A percentile compares a stretch with the other conserved stretches of the same genome.
Evolutionary conservation across 352 stramenopile genomes (phyloP).

Genomic region (Pythium sukuiense): DNA sequence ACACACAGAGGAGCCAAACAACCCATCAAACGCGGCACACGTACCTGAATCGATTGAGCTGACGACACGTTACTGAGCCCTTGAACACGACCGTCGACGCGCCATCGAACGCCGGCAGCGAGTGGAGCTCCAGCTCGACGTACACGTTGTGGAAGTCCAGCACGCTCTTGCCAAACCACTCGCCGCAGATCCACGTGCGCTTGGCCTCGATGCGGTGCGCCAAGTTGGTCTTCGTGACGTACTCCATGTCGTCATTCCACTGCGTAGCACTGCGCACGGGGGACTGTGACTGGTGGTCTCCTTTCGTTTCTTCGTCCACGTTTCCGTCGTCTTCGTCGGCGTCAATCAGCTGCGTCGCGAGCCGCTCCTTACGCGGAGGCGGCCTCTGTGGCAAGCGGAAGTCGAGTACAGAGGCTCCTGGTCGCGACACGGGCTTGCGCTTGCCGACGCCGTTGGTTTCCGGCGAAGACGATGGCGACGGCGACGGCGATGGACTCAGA

Average conservation of each 20-base stretch:
- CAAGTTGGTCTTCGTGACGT: neutral
- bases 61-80: constrained; percentile 18
- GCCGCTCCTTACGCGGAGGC: neutral
- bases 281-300: neutral
- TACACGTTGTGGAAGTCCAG: constrained; percentile 27
- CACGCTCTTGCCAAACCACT: constrained; percentile 27
- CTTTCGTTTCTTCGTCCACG: constrained; percentile 22
- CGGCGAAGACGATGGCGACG: neutral
- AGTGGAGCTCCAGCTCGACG: constrained; percentile 15
- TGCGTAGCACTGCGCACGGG: neutral
- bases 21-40: neutral
- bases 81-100: constrained; percentile 11
- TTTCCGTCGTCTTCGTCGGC: constrained; percentile 18
- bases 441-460: neutral
- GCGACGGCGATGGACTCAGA: constrained; percentile 16
- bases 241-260: neutral
- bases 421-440: neutral
- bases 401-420: constrained; percentile 11
- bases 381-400: constrained; percentile 10
- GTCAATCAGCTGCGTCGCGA: constrained; percentile 13
- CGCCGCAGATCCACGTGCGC: constrained; percentile 24
- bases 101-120: neutral
- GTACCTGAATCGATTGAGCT: constrained; percentile 29
- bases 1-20: neutral
- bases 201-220: constrained; percentile 20